Conservation (phyloP, 2,329 filamentous ascomycete species). For the Nigrospora sphaerica region DNA sequence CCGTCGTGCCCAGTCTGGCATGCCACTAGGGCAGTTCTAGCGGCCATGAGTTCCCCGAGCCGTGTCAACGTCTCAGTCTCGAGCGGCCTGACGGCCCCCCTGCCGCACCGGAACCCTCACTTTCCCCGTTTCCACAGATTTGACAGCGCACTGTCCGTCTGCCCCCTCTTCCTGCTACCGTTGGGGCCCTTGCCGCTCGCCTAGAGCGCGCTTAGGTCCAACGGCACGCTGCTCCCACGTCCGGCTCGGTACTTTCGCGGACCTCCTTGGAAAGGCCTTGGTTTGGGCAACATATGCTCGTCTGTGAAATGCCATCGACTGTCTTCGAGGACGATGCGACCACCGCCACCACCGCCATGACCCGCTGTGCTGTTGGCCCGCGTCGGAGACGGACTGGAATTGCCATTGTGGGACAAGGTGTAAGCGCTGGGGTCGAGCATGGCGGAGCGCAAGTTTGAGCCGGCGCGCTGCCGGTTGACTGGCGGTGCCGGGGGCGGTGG, state of each 20-base stretch:
- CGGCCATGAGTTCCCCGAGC: too few relatives aligned
- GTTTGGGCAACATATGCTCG: conserved; percentile 76
- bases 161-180: neutral
- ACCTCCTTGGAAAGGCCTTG: conserved; percentile 70
- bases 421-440: conserved; percentile 72
- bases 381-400: conserved; percentile 24
- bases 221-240: conserved; percentile 84
- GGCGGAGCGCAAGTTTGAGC: conserved; percentile 45
- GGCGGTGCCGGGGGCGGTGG: conserved; percentile 16
- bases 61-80: too few relatives aligned
- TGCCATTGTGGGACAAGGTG: conserved; percentile 60
- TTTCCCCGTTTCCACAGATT: neutral
- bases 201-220: conserved; percentile 64
- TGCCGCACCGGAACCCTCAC: too few relatives aligned
- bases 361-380: conserved; percentile 37
- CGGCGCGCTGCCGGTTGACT: conserved; percentile 28
- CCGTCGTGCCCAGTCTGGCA: too few relatives aligned
- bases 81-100: too few relatives aligned
- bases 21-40: too few relatives aligned
- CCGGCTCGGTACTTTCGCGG: conserved; percentile 80
- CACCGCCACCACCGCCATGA: conserved; percentile 22
- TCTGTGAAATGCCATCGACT: conserved; percentile 79
- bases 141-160: neutral
- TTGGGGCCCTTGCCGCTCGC: neutral
- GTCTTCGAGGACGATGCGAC: conserved; percentile 62